Evolutionary conservation across 805 yeast genomes (phyloP), one percentile per base, ranked within the genome.

Genomic region (Danielia reshetovae): DNA sequence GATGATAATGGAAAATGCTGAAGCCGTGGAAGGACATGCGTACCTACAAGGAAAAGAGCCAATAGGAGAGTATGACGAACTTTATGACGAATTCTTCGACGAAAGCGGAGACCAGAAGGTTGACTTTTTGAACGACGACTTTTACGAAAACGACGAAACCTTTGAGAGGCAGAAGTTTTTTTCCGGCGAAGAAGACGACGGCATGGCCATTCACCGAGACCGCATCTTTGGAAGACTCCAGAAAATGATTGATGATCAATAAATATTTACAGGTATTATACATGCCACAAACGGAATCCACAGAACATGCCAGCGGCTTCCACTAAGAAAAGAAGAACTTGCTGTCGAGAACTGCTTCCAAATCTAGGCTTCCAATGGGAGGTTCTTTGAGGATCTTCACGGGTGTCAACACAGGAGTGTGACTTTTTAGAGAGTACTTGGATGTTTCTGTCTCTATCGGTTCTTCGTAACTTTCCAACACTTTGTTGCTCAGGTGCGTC

Each of bases 131-230:
- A 31, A 31, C 6, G 51, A 46, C 24, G 39, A 30, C 28, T 27
- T 25, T 18, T 25, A 21, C 19, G 32, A 17, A 9, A 11, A 39
- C 16, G 39, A 36, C 11, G 48, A 41, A n/a, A 45, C 41, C 10
- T 56, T 54, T 27, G 53, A 57, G 38, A 50, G 86, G 35, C 72
- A 79, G 43, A 53, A 56, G n/a, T 81, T 80, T 47, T 80, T 79
- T 47, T 63, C 69, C 2, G 55, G 59, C 5, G 87, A 81, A 36
- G 66, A 60, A 24, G 77, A 76, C 19, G 82, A 79, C 46, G 78
- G 76, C 4, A 30, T 78, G 43, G 86, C 86, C 0, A 65, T 70
- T 2, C 81, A 81, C 47, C 57, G 88, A 35, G 87, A 81, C 47
- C 62, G 57, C 30, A 79, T 81, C 4, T 80, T 81, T 54, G 77